These are phyloP conservation scores for Dactylellina sp. DNA, from an alignment of 2,329 filamentous ascomycete genomes.

Conservation along the genomic window DNA sequence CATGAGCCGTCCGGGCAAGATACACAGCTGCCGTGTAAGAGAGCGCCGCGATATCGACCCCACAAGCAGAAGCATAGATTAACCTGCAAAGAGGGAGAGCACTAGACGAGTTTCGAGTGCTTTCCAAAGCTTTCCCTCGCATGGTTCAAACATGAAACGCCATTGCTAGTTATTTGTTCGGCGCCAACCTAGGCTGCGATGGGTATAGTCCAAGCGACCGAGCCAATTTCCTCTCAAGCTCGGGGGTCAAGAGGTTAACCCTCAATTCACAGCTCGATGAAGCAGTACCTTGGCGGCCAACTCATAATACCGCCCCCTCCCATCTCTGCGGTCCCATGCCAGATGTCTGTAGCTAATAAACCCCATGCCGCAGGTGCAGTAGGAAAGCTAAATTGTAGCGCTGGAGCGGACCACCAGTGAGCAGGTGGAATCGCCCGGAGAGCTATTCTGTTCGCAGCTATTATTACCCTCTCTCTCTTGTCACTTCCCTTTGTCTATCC, in stretches of 20 bases:
- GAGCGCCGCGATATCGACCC: conserved; percentile 45
- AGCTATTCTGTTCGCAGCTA: conserved; percentile 33
- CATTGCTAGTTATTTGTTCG: conserved; percentile 22
- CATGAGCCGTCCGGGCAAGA: conserved; percentile 10
- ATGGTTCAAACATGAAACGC: conserved; percentile 30
- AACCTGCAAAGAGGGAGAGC: neutral
- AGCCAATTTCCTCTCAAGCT: conserved; percentile 26
- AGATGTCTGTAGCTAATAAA: conserved; percentile 30
- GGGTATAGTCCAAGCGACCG: conserved; percentile 49
- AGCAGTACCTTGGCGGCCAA: conserved; percentile 45
- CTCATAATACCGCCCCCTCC: conserved; percentile 30
- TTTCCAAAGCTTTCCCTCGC: conserved; percentile 40
- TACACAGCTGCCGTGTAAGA: conserved; percentile 6
- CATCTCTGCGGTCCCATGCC: conserved; percentile 35
- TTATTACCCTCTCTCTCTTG: conserved; percentile 32
- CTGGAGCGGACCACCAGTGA: conserved; percentile 16
- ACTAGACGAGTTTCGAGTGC: conserved; percentile 16
- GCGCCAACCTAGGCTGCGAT: conserved; percentile 37
- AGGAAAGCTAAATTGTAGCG: conserved; percentile 19
- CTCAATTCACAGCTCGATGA: conserved; percentile 34
- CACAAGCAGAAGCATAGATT: neutral
- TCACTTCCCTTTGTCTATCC: conserved; percentile 33
- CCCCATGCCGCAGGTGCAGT: conserved; percentile 28
- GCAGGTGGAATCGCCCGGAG: conserved; percentile 24
- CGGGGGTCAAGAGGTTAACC: conserved; percentile 6